Evolutionary conservation across 345 rosid genomes (phyloP), one percentile per base, ranked within the genome.

Genomic region (Noccaea caerulescens): DNA sequence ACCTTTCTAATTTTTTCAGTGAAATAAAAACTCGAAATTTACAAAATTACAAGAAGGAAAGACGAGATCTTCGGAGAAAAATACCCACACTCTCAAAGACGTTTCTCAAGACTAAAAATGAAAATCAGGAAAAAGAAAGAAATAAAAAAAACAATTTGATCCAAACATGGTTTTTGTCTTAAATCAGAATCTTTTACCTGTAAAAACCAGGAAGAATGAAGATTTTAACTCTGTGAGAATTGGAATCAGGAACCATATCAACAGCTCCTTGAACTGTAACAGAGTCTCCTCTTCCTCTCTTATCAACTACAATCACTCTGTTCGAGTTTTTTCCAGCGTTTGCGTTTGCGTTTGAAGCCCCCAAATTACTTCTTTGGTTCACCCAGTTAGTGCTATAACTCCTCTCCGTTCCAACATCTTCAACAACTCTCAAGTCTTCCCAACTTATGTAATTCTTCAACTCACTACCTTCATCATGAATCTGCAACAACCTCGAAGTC

Each of bases 231-330:
- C 98, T 87, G 4, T 76, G 68, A 1, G 82, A 75, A 80, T 93
- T 93, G 65, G 72, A 54, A 27, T 78, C 63, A 0, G 93, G 88
- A 14, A 93, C 94, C 89, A 91, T 67, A 70, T 93, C 83, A n/a
- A 93, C 71, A 5, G 96, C 98, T 50, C 91, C 97, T 81, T 93
- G 98, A 81, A 93, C 88, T 0, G 97, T 86, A 42, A 75, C 46
- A 45, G 96, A 87, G 78, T 91, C 90, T 49, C 96, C 91, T 9
- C 75, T 53, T 8, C 97, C 94, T 55, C 76, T 73, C 54, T 76
- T 77, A 79, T 91, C 94, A 53, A 93, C 97, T 10, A 93, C 73
- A 33, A 93, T 84, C 44, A 90, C 81, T 77, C 80, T 67, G 54
- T 76, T 81, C 14, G 34, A 13, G 41, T 27, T 20, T 20, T 80